Percentiles rank a stretch among this genome's conserved stretches.
Evolutionary conservation across 768 basidiomycete genomes (phyloP).

Genomic region (Trametes cingulata): DNA sequence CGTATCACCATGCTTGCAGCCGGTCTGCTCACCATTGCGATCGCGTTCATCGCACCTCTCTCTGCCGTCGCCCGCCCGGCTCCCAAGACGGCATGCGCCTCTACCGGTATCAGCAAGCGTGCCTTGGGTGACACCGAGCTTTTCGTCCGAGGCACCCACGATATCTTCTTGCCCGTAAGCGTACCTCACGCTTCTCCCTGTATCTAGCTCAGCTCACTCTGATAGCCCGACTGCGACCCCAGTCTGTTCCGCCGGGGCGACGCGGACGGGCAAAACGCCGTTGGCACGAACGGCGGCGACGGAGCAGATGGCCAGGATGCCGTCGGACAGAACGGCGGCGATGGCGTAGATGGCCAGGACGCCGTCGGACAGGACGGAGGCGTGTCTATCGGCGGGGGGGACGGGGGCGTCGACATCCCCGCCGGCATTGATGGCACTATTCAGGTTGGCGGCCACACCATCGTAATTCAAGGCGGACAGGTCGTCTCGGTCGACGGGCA

Average conservation of each 20-base stretch:
- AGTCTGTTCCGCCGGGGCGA: background rate
- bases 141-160: background rate
- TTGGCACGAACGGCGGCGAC: background rate
- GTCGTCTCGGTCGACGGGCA: constrained; percentile 2
- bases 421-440: background rate
- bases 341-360: no score
- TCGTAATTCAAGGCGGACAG: constrained; percentile 1
- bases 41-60: constrained; percentile 3
- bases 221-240: background rate
- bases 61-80: background rate
- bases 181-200: no score
- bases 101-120: background rate
- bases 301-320: background rate
- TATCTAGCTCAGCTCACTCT: background rate
- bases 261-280: background rate
- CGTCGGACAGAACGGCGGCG: background rate
- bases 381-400: background rate
- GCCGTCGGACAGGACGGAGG: background rate
- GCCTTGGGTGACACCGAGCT: no score
- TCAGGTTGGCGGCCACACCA: constrained; percentile 3
- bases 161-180: background rate
- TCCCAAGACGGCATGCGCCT: background rate
- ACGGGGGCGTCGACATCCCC: background rate
- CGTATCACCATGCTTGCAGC: constrained; percentile 9
- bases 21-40: constrained; percentile 3